A percentile compares a stretch with the other conserved stretches of the same genome.
Evolutionary conservation across 495 filamentous ascomycete species (phyloP).

Genomic region (Parachaetomium inaequale): DNA sequence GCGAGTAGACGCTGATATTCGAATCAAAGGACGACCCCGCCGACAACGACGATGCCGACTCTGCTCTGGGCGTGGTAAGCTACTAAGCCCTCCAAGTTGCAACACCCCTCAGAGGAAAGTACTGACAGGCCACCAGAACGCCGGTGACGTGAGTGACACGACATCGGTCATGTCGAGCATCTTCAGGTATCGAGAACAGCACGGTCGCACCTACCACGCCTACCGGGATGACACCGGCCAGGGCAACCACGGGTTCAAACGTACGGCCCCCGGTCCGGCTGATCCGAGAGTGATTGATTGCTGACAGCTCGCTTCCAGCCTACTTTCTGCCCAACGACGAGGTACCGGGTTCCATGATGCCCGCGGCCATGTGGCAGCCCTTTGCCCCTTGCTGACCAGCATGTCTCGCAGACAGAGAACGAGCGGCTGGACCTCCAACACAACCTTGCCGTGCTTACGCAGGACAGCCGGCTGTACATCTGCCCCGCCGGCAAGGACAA

Average conservation of each 20-base stretch:
- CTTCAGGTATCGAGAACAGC: too few relatives aligned
- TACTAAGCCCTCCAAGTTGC: too few relatives aligned
- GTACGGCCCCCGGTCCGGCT: not conserved
- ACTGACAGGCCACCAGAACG: too few relatives aligned
- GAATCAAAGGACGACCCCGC: not conserved
- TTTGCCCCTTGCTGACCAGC: not conserved
- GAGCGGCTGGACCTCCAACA: slow-evolving; percentile 14
- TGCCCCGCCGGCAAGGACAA: not conserved
- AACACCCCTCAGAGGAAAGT: too few relatives aligned
- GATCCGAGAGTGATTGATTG: not conserved
- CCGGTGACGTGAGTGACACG: too few relatives aligned
- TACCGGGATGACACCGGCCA: not conserved
- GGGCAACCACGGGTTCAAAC: not conserved
- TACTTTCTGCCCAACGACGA: slow-evolving; percentile 13
- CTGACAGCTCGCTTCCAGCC: not conserved
- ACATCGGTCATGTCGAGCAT: too few relatives aligned
- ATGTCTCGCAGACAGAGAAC: not conserved
- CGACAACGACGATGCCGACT: too few relatives aligned
- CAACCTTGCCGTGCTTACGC: slow-evolving; percentile 7
- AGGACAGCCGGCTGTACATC: slow-evolving; percentile 7
- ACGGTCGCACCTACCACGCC: slow-evolving; percentile 15
- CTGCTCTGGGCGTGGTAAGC: too few relatives aligned
- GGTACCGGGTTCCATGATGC: not conserved
- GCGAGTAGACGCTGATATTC: not conserved
- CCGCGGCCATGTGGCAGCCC: not conserved